A percentile compares a stretch with the other conserved stretches of the same genome.
phyloP scores from a whole-genome alignment of 1,284 basidiomycete genomes.

The Vanrija sp. region DNA sequence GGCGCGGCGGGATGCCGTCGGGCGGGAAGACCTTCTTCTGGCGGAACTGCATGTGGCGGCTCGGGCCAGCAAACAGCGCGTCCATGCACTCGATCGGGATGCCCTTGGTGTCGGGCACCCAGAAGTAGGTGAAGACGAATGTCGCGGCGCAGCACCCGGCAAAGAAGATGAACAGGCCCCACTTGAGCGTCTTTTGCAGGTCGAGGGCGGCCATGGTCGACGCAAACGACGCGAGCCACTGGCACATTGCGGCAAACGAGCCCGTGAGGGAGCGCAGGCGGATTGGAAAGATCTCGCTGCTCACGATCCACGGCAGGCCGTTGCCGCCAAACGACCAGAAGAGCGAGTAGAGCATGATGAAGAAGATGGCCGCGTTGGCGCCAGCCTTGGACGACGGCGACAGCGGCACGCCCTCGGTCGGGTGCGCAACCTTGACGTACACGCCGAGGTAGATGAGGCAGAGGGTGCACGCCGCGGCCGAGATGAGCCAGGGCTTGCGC shows the following conservation, averaged over 20 bases:
- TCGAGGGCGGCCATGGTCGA: conserved; percentile 27
- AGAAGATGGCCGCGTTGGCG: conserved; percentile 27
- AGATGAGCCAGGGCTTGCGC: conserved; percentile 31
- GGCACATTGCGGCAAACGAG: conserved; percentile 19
- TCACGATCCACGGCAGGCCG: conserved; percentile 28
- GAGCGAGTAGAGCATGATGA: conserved; percentile 32
- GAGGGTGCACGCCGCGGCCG: conserved; percentile 14
- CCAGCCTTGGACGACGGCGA: conserved; percentile 18
- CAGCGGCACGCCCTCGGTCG: background rate
- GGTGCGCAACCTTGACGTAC: conserved; percentile 26
- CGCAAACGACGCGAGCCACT: conserved; percentile 28
- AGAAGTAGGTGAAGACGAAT: conserved; percentile 32
- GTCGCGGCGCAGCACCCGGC: conserved; percentile 18
- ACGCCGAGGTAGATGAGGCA: conserved; percentile 28
- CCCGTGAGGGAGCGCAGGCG: conserved; percentile 25
- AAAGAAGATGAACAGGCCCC: conserved; percentile 38
- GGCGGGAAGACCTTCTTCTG: conserved; percentile 32
- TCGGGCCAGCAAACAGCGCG: conserved; percentile 21
- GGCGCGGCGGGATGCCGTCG: conserved; percentile 22
- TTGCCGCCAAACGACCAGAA: conserved; percentile 25
- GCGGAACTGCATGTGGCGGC: conserved; percentile 19
- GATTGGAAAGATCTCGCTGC: conserved; percentile 30
- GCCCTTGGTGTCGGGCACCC: conserved; percentile 37
- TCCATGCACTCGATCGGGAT: conserved; percentile 34
- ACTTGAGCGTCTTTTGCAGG: conserved; percentile 14